Evolutionary conservation across 495 filamentous ascomycete species (phyloP).

Genomic region (Penicillium parvum): DNA sequence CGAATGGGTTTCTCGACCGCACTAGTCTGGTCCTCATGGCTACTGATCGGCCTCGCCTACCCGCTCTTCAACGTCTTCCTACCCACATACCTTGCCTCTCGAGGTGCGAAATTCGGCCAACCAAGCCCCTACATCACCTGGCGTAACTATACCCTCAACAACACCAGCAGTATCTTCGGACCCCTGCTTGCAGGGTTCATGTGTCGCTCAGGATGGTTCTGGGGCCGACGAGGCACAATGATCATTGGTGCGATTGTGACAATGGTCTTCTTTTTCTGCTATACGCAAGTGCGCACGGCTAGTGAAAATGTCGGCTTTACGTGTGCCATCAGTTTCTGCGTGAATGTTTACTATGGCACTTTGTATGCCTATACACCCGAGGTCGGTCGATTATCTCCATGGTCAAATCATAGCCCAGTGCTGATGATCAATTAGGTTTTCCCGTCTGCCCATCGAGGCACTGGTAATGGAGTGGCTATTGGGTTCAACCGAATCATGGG

Average conservation of each 20-base stretch:
- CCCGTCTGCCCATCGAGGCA: neutral
- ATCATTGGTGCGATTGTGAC: conserved; percentile 53
- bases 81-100: conserved; percentile 36
- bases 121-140: conserved; percentile 49
- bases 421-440: neutral
- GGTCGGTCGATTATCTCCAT: too few species aligned
- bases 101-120: conserved; percentile 10
- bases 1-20: neutral
- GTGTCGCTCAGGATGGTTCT: conserved; percentile 48
- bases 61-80: conserved; percentile 65
- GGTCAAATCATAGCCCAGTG: too few species aligned
- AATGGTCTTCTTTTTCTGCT: conserved; percentile 60
- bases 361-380: conserved; percentile 53
- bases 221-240: conserved; percentile 59
- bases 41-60: conserved; percentile 61
- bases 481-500: neutral
- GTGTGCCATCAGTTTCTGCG: conserved; percentile 44
- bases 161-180: conserved; percentile 56
- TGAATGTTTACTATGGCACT: conserved; percentile 64
- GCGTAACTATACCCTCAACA: conserved; percentile 64
- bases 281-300: conserved; percentile 25
- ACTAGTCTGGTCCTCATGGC: conserved; percentile 58
- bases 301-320: neutral
- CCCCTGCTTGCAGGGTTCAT: conserved; percentile 60
- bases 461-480: neutral